Evolutionary conservation across 495 filamentous ascomycete species (phyloP).

Genomic region (Daldinia grandis): DNA sequence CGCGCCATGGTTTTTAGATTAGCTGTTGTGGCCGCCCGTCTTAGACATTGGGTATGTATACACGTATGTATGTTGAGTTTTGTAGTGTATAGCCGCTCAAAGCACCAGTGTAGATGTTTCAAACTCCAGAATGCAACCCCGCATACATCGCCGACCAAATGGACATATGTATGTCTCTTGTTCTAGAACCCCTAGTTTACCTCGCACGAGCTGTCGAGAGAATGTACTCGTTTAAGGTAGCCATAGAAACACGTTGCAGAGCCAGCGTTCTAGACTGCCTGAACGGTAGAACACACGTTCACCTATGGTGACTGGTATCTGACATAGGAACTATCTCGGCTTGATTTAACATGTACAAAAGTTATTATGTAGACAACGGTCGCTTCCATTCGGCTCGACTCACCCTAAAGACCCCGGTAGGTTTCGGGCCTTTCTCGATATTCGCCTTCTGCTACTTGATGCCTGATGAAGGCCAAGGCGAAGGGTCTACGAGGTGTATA

Average conservation of each 20-base stretch:
- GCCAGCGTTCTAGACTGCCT: slow-evolving; percentile 21
- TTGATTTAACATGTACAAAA: slow-evolving; percentile 8
- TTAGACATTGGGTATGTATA: neutral
- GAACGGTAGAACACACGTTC: slow-evolving; percentile 13
- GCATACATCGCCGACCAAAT: slow-evolving; percentile 10
- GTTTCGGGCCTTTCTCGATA: slow-evolving; percentile 1
- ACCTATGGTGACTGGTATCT: slow-evolving; percentile 2
- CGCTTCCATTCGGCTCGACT: slow-evolving; percentile 11
- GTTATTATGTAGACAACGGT: slow-evolving; percentile 10
- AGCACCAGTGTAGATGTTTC: neutral
- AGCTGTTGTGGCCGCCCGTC: slow-evolving; percentile 1
- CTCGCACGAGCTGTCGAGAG: slow-evolving; percentile 1
- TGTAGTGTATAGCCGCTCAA: neutral
- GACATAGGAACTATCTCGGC: slow-evolving; percentile 14
- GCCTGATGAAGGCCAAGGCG: slow-evolving; percentile 22
- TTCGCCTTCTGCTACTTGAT: slow-evolving; percentile 26
- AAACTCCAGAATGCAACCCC: neutral
- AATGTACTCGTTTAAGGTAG: neutral
- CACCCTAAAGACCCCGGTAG: neutral
- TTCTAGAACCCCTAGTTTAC: slow-evolving; percentile 8
- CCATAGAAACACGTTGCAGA: neutral
- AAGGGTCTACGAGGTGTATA: slow-evolving; percentile 15
- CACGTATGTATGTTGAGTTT: neutral
- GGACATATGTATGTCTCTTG: neutral
- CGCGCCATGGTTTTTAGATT: slow-evolving; percentile 25